These are phyloP conservation scores for Fusarium pseudonygamai DNA, from an alignment of 2,329 filamentous ascomycete species.

Conservation along the genomic window DNA sequence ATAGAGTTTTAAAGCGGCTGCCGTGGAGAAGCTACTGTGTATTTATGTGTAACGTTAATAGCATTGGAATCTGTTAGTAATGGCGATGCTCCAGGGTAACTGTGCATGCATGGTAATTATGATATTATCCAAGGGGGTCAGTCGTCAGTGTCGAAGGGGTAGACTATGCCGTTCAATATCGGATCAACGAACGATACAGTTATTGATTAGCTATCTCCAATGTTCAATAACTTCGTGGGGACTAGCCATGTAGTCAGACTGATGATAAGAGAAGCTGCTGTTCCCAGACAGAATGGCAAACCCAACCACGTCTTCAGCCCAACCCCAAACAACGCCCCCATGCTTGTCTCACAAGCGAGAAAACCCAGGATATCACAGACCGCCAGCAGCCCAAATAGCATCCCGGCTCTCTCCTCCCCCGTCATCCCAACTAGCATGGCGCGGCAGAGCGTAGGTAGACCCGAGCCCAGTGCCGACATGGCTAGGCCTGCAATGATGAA, in stretches of 20 bases:
- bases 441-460: constrained; percentile 39
- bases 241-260: constrained; percentile 24
- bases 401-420: constrained; percentile 28
- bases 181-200: no score
- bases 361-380: constrained; percentile 39
- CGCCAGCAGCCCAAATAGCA: constrained; percentile 40
- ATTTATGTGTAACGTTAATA: neutral
- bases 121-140: neutral
- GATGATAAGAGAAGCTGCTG: constrained; percentile 19
- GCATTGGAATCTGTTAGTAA: neutral
- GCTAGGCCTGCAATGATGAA: constrained; percentile 36
- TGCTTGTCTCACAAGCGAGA: constrained; percentile 30
- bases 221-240: neutral
- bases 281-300: constrained; percentile 37
- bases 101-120: neutral
- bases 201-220: neutral
- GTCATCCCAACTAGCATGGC: constrained; percentile 35
- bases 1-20: neutral
- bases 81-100: constrained; percentile 11
- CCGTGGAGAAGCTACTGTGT: neutral
- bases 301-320: constrained; percentile 40
- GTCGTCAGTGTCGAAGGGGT: neutral
- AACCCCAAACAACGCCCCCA: constrained; percentile 39
- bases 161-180: neutral
- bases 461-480: constrained; percentile 39